phyloP scores from a whole-genome alignment of 2,329 filamentous ascomycete species.

The Aspergillus floridensis region DNA sequence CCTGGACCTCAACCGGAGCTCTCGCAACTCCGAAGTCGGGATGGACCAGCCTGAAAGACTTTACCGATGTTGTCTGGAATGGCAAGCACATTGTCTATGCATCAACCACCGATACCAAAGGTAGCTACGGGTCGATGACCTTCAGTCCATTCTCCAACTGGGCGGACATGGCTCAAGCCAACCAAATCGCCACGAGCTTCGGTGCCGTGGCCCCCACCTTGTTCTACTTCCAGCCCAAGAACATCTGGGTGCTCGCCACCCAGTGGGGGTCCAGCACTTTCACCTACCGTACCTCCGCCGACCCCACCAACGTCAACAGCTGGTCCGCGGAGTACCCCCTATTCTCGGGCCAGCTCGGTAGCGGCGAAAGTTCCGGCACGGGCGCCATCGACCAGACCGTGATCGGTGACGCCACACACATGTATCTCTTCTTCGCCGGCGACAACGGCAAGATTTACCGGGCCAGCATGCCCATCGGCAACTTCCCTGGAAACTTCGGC shows the following conservation, averaged over 20 bases:
- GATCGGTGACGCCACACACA: constrained; percentile 59
- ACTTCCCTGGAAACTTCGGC: constrained; percentile 63
- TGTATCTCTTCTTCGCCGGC: constrained; percentile 67
- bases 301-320: constrained; percentile 57
- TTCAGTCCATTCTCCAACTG: constrained; percentile 43
- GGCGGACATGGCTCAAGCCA: too few species aligned
- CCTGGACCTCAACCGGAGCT: constrained; percentile 54
- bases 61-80: constrained; percentile 56
- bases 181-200: too few species aligned
- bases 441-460: constrained; percentile 68
- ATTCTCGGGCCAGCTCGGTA: constrained; percentile 50
- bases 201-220: background rate
- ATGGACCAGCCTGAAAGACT: constrained; percentile 62
- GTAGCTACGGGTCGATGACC: constrained; percentile 57
- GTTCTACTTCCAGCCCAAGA: constrained; percentile 62
- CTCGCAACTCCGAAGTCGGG: constrained; percentile 55
- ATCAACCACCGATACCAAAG: constrained; percentile 46
- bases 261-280: constrained; percentile 63
- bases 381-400: constrained; percentile 63
- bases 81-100: constrained; percentile 62
- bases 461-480: constrained; percentile 59
- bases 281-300: constrained; percentile 57
- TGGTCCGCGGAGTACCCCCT: constrained; percentile 57
- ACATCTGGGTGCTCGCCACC: constrained; percentile 63
- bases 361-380: constrained; percentile 50